Evolutionary conservation across 495 filamentous ascomycete genomes (phyloP).

Genomic region (Aspergillus bridgeri): DNA sequence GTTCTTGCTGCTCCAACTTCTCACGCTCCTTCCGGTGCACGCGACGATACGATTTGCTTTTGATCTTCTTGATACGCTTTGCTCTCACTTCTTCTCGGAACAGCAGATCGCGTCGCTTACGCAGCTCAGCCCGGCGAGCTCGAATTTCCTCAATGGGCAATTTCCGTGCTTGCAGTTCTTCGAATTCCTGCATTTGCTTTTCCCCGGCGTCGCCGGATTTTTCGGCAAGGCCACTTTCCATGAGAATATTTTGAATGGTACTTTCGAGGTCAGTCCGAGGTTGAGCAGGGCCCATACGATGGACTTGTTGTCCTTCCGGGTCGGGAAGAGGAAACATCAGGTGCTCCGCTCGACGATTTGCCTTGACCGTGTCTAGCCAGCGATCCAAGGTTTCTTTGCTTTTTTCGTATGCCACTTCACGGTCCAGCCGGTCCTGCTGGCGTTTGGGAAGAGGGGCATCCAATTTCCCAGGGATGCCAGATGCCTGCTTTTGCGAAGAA

Average conservation of each 20-base stretch:
- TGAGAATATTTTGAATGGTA: conserved; percentile 80
- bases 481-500: conserved; percentile 47
- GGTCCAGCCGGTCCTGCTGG: conserved; percentile 83
- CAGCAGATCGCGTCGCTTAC: conserved; percentile 75
- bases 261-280: conserved; percentile 78
- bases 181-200: conserved; percentile 62
- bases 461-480: conserved; percentile 65
- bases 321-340: conserved; percentile 85
- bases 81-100: conserved; percentile 87
- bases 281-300: conserved; percentile 45
- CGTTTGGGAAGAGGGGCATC: conserved; percentile 82
- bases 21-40: conserved; percentile 86
- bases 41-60: conserved; percentile 87
- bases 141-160: conserved; percentile 68
- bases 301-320: conserved; percentile 50
- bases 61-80: conserved; percentile 97
- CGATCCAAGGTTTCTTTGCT: conserved; percentile 85
- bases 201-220: conserved; percentile 58
- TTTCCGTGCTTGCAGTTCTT: conserved; percentile 64
- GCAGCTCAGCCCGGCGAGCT: conserved; percentile 68
- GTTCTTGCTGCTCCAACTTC: conserved; percentile 66
- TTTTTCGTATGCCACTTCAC: conserved; percentile 81
- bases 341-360: conserved; percentile 88
- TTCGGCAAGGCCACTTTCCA: conserved; percentile 75
- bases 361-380: conserved; percentile 93